These are phyloP conservation scores for Rickenella mellea DNA, from an alignment of 768 basidiomycete species.

Conservation along the genomic window DNA sequence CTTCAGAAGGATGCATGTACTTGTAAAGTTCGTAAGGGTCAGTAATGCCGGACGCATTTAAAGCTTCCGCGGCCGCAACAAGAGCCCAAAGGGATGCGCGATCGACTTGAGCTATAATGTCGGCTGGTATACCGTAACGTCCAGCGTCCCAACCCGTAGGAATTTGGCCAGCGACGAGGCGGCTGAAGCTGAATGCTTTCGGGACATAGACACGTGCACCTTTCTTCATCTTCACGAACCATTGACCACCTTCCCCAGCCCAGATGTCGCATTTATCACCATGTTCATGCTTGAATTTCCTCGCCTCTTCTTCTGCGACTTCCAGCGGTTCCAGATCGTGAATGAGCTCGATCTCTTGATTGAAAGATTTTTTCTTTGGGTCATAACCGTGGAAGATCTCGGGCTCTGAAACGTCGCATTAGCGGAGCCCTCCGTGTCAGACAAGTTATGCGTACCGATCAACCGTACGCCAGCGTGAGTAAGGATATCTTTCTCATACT, in stretches of 20 bases:
- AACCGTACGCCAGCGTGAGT: constrained; percentile 87
- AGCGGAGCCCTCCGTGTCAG: background rate
- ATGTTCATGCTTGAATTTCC: constrained; percentile 94
- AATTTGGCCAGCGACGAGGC: constrained; percentile 90
- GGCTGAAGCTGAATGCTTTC: constrained; percentile 91
- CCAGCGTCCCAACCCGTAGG: constrained; percentile 97
- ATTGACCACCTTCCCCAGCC: constrained; percentile 86
- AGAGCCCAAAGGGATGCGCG: constrained; percentile 92
- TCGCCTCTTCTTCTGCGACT: constrained; percentile 81
- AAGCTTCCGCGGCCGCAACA: constrained; percentile 88
- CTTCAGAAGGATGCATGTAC: constrained; percentile 92
- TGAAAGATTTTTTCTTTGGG: constrained; percentile 94
- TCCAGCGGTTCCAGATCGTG: constrained; percentile 97
- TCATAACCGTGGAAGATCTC: constrained; percentile 98
- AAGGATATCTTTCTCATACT: constrained; percentile 92
- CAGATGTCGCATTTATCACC: constrained; percentile 95
- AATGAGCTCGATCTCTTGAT: constrained; percentile 92
- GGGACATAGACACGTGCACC: constrained; percentile 89
- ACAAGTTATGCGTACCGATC: constrained; percentile 54
- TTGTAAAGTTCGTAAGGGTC: constrained; percentile 98
- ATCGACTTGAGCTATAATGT: constrained; percentile 92
- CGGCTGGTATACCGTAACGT: constrained; percentile 93
- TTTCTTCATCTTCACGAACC: constrained; percentile 98
- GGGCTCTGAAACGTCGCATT: constrained; percentile 52
- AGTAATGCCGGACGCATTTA: constrained; percentile 93